These are phyloP conservation scores for Prinsepia uniflora DNA, from an alignment of 306 rosid species.

Conservation along the genomic window DNA sequence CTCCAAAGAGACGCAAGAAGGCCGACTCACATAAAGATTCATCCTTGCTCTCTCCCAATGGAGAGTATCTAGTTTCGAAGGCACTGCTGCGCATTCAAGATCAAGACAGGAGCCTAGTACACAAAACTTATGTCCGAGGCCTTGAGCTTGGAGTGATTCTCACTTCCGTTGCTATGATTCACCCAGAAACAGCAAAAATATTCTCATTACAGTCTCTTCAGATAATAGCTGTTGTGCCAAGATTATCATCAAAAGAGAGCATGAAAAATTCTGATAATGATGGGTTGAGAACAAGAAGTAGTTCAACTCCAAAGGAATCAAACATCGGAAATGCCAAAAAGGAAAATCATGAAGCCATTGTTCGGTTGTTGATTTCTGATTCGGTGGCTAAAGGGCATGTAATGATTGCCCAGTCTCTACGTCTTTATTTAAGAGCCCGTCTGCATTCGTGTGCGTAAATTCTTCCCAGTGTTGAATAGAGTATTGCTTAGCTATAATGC, in stretches of 20 bases:
- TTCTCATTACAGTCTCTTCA: slow-evolving; percentile 60
- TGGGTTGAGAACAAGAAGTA: slow-evolving; percentile 46
- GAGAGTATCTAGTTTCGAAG: slow-evolving; percentile 40
- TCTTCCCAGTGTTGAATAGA: slow-evolving; percentile 6
- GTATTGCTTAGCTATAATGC: neutral
- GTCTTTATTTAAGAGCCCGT: slow-evolving; percentile 65
- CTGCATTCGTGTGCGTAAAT: slow-evolving; percentile 79
- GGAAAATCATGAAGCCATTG: slow-evolving; percentile 48
- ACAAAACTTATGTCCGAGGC: slow-evolving; percentile 39
- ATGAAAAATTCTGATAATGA: slow-evolving; percentile 36
- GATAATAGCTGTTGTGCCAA: slow-evolving; percentile 61
- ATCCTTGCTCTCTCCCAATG: slow-evolving; percentile 25
- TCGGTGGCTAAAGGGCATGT: slow-evolving; percentile 86
- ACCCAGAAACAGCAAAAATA: slow-evolving; percentile 77
- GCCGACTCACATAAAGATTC: slow-evolving; percentile 38
- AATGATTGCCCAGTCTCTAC: slow-evolving; percentile 76
- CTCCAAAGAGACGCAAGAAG: slow-evolving; percentile 71
- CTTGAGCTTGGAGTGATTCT: slow-evolving; percentile 62
- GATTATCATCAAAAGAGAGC: slow-evolving; percentile 43
- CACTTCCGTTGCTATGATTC: slow-evolving; percentile 77
- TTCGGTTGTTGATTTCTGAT: slow-evolving; percentile 61
- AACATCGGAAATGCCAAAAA: slow-evolving; percentile 46
- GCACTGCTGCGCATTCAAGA: slow-evolving; percentile 75
- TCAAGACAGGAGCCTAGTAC: slow-evolving; percentile 46
- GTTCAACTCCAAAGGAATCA: slow-evolving; percentile 39